Conservation (phyloP, 2,329 filamentous ascomycete genomes). For the Bipolaris sorokiniana region DNA sequence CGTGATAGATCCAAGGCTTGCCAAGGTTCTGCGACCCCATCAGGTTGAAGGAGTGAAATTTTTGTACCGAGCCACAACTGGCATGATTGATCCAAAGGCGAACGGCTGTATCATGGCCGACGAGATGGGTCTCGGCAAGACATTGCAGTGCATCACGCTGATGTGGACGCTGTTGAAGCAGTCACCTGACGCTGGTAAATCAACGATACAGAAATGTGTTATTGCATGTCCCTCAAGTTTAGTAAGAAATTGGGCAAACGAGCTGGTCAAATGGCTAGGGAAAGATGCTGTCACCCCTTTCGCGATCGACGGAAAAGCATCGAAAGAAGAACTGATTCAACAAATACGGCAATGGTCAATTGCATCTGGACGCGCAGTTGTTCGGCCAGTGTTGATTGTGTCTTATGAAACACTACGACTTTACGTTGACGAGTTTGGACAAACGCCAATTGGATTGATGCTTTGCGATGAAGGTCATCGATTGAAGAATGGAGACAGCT, state of each 20-base stretch:
- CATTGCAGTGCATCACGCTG: constrained; percentile 92
- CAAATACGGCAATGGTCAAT: constrained; percentile 96
- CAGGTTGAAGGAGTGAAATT: constrained; percentile 98
- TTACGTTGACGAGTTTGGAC: constrained; percentile 87
- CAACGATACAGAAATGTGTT: constrained; percentile 93
- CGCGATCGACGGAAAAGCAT: constrained; percentile 93
- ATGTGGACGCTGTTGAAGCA: constrained; percentile 98
- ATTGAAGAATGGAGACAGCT: constrained; percentile 93
- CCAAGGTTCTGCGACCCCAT: constrained; percentile 92
- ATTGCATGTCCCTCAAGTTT: constrained; percentile 96
- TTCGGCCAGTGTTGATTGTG: constrained; percentile 92
- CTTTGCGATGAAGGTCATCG: constrained; percentile 97
- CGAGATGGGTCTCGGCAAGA: constrained; percentile 98
- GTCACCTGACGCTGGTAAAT: constrained; percentile 90
- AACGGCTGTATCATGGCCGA: constrained; percentile 99
- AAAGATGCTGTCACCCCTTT: constrained; percentile 90
- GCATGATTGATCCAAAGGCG: constrained; percentile 91
- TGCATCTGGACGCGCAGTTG: constrained; percentile 84
- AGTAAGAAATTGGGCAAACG: constrained; percentile 97
- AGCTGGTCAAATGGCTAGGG: constrained; percentile 94
- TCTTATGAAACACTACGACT: constrained; percentile 95
- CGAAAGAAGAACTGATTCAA: constrained; percentile 87
- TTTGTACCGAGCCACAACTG: constrained; percentile 91
- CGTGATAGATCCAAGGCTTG: constrained; percentile 88
- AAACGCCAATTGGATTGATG: constrained; percentile 88